Percentiles rank a stretch among this genome's conserved stretches.
phyloP scores from a whole-genome alignment of 2,329 filamentous ascomycete species.

The Nemania sp. region DNA sequence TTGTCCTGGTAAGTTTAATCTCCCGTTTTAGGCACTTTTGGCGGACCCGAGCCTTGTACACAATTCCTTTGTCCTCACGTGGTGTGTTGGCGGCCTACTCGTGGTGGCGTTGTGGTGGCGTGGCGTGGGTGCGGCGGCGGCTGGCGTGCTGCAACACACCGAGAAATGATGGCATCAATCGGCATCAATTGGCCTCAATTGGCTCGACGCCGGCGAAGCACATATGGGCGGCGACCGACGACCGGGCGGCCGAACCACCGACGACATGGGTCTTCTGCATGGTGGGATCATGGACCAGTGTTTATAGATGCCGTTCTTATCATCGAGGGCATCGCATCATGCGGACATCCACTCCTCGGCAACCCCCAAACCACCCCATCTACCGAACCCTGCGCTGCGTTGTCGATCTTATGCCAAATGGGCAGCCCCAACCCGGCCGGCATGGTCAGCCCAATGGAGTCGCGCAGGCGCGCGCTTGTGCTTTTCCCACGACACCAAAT shows the following conservation, averaged over 20 bases:
- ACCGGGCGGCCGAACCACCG: no score
- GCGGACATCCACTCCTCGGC: background rate
- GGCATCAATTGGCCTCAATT: background rate
- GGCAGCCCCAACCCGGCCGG: conserved; percentile 2
- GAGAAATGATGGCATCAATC: conserved; percentile 16
- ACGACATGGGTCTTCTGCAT: conserved; percentile 21
- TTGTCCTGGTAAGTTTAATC: conserved; percentile 67
- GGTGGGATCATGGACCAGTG: conserved; percentile 20
- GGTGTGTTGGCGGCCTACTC: background rate
- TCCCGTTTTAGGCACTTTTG: conserved; percentile 1
- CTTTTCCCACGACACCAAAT: conserved; percentile 4
- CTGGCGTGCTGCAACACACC: conserved; percentile 22
- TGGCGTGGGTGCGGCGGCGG: conserved; percentile 16
- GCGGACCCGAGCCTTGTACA: background rate
- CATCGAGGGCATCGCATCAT: conserved; percentile 15
- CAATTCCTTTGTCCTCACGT: conserved; percentile 22
- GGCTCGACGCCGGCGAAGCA: conserved; percentile 8
- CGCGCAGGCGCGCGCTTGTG: conserved; percentile 25
- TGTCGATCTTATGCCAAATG: conserved; percentile 21
- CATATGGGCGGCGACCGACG: conserved; percentile 19
- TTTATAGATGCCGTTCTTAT: conserved; percentile 1
- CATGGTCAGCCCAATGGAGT: conserved; percentile 14
- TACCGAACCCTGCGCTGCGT: conserved; percentile 12
- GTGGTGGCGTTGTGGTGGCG: conserved; percentile 6
- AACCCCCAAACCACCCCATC: background rate